Evolutionary conservation across 768 basidiomycete species (phyloP), one percentile per base, ranked within the genome.

Genomic region (Naganishia randhawae): DNA sequence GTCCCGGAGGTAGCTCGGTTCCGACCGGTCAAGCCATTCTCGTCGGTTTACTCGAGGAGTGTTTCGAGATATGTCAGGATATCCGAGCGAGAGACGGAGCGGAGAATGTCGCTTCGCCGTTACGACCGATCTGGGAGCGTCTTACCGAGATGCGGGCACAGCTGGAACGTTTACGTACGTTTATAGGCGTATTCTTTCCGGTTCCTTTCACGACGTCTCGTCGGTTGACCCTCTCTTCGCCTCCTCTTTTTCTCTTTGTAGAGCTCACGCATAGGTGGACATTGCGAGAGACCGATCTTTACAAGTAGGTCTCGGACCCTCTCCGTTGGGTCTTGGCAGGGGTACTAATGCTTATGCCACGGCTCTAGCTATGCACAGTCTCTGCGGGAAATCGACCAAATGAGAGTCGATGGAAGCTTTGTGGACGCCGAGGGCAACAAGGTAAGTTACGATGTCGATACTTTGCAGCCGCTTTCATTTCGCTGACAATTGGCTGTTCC

Each of bases 181-280:
- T 1, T 45, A 33, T 11, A 62, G 3, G 53, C 29, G 41, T 48
- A 55, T 22, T 32, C 55, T 41, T 27, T 37, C 45, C 22, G 0
- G 19, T 25, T 2, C 37, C 10, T 41, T 1, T 61, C 19, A 61
- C 22, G 11, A 22, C 14, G 45, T 22, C 19, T n/a, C n/a, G 45
- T 22, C 1, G 45, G 13, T 48, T n/a, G 45, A 48, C 45, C 3
- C n/a, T 7, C 45, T 3, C n/a, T 3, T 70, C 6, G 42, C 39
- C 51, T 45, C 22, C 22, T 55, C 45, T 41, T 8, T 27, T 33
- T 33, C 31, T 48, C 54, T 63, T 29, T 31, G 41, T 16, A 73
- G 91, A 90, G 33, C 83, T 98, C 72, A 98, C 96, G 0, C 96
- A 95, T 78, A 88, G 96, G 39, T 99, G 96, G 96, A 97, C 89